Evolutionary conservation across 2,329 filamentous ascomycete species (phyloP).

Genomic region (Paecilomyces variotii): DNA sequence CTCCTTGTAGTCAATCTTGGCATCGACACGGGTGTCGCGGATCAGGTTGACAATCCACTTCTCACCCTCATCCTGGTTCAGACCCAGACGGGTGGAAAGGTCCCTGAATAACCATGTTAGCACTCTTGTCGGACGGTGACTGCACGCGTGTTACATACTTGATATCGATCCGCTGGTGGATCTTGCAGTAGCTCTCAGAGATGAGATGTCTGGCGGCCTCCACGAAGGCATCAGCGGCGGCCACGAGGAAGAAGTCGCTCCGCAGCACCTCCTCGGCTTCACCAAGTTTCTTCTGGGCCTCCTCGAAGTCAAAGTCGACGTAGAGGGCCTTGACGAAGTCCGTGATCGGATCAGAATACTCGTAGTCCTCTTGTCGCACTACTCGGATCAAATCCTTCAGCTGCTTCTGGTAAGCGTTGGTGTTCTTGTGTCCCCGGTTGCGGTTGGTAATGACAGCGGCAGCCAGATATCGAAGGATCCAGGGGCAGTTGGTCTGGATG

Average conservation of each 20-base stretch:
- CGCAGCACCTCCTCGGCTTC: conserved; percentile 87
- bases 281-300: conserved; percentile 79
- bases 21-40: conserved; percentile 91
- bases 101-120: conserved; percentile 48
- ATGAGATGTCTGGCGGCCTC: conserved; percentile 93
- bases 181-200: conserved; percentile 99
- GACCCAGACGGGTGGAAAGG: conserved; percentile 79
- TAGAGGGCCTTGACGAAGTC: conserved; percentile 95
- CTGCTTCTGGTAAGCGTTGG: conserved; percentile 89
- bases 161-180: conserved; percentile 97
- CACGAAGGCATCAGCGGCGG: conserved; percentile 78
- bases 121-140: not conserved
- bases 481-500: conserved; percentile 95
- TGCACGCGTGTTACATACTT: conserved; percentile 47
- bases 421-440: conserved; percentile 66
- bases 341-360: conserved; percentile 92
- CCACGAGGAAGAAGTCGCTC: conserved; percentile 90
- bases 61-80: conserved; percentile 92
- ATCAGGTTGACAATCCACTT: conserved; percentile 99
- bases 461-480: conserved; percentile 89
- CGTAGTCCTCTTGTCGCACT: conserved; percentile 93
- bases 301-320: conserved; percentile 94
- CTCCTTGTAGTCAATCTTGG: conserved; percentile 99
- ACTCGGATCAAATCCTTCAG: conserved; percentile 95
- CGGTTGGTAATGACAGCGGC: conserved; percentile 94